phyloP scores from a whole-genome alignment of 768 basidiomycete species.

The Boletus eberwhitei region DNA sequence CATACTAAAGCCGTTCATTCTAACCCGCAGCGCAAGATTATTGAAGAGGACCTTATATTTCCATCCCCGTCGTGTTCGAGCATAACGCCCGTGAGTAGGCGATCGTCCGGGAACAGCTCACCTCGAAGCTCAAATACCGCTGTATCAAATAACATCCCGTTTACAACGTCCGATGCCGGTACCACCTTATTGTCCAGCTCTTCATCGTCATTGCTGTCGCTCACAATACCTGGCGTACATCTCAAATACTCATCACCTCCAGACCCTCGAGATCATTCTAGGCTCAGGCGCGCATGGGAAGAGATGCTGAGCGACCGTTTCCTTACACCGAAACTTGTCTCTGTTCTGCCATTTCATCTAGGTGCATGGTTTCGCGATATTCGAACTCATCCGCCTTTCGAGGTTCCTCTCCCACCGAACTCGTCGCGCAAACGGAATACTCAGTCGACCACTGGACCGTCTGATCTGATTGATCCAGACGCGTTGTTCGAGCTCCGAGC shows the following conservation, averaged over 20 bases:
- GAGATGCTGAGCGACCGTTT: constrained; percentile 61
- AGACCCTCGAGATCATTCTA: constrained; percentile 60
- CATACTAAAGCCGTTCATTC: neutral
- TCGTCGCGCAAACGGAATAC: constrained; percentile 30
- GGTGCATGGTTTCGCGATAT: constrained; percentile 54
- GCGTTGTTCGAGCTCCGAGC: constrained; percentile 31
- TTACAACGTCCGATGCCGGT: constrained; percentile 18
- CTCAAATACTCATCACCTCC: constrained; percentile 18
- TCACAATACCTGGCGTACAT: constrained; percentile 13
- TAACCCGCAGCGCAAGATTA: constrained; percentile 42
- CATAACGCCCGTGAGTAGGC: constrained; percentile 1
- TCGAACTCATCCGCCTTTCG: constrained; percentile 44
- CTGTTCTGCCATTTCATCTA: constrained; percentile 67
- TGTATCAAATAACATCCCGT: constrained; percentile 16
- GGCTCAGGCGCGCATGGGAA: constrained; percentile 62
- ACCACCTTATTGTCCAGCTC: constrained; percentile 9
- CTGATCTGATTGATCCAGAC: constrained; percentile 28
- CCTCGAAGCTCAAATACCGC: constrained; percentile 29
- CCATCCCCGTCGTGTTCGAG: constrained; percentile 38
- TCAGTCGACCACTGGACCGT: constrained; percentile 13
- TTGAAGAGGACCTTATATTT: constrained; percentile 74
- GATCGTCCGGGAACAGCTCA: constrained; percentile 23
- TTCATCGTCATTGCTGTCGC: constrained; percentile 22
- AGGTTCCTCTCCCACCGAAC: constrained; percentile 55
- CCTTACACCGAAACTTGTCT: constrained; percentile 49